Evolutionary conservation across 352 stramenopile genomes (phyloP).

Genomic region (Globisporangium alternatum): DNA sequence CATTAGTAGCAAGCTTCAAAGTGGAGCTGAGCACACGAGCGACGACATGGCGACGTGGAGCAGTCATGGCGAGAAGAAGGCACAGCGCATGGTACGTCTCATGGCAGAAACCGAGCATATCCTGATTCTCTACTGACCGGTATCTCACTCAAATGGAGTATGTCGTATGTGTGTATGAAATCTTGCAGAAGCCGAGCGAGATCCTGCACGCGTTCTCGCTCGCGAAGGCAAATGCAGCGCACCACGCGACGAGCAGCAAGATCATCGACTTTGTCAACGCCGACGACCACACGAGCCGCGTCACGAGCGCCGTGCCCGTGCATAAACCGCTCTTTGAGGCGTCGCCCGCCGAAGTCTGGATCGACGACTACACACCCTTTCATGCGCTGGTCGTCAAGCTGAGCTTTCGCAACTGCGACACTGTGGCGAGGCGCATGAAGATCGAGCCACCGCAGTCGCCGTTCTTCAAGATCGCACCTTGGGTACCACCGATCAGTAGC

Average conservation of each 20-base stretch:
- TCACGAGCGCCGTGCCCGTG: slow-evolving; percentile 70
- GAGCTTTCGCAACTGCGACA: slow-evolving; percentile 91
- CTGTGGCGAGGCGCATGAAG: slow-evolving; percentile 87
- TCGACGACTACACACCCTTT: slow-evolving; percentile 93
- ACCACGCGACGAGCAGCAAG: slow-evolving; percentile 25
- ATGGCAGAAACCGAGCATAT: neutral
- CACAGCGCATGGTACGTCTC: slow-evolving; percentile 19
- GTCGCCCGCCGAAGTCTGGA: slow-evolving; percentile 79
- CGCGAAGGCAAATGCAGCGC: slow-evolving; percentile 46
- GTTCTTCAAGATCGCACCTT: slow-evolving; percentile 79
- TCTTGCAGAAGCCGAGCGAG: slow-evolving; percentile 61
- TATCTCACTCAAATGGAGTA: neutral
- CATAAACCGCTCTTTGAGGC: slow-evolving; percentile 89
- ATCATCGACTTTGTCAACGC: slow-evolving; percentile 72
- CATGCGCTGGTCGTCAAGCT: slow-evolving; percentile 76
- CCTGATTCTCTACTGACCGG: too few species aligned
- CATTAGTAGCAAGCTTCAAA: neutral
- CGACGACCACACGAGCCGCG: slow-evolving; percentile 63
- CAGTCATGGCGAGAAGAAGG: slow-evolving; percentile 17
- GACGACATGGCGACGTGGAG: slow-evolving; percentile 14
- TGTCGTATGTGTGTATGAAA: neutral
- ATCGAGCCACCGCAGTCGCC: slow-evolving; percentile 83
- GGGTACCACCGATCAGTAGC: slow-evolving; percentile 14
- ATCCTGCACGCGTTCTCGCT: slow-evolving; percentile 53
- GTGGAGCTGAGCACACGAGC: neutral